Evolutionary conservation across 2,329 filamentous ascomycete species (phyloP).

Genomic region (Aspergillus sp.): DNA sequence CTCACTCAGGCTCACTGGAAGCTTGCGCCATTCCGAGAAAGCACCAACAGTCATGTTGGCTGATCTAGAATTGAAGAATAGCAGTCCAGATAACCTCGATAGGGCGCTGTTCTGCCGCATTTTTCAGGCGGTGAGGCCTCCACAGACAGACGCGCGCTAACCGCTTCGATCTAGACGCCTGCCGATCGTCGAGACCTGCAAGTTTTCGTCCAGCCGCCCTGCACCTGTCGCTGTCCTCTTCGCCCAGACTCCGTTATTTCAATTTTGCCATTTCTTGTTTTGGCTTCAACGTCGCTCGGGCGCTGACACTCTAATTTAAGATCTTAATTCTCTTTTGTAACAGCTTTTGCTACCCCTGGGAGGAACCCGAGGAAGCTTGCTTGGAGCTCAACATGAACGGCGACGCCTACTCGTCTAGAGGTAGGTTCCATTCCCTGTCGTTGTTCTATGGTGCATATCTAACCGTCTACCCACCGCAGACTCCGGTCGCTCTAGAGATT

Average conservation of each 20-base stretch:
- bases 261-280: not conserved
- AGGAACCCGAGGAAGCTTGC: conserved; percentile 7
- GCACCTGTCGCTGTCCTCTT: conserved; percentile 8
- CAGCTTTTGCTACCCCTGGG: not conserved
- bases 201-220: conserved; percentile 25
- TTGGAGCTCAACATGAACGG: conserved; percentile 64
- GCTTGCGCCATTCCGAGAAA: conserved; percentile 74
- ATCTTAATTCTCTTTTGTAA: not conserved
- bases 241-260: not conserved
- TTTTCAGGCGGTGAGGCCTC: conserved; percentile 21
- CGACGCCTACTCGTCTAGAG: conserved; percentile 72
- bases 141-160: conserved; percentile 15
- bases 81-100: too few species aligned
- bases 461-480: conserved; percentile 31
- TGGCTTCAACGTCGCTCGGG: not conserved
- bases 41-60: conserved; percentile 36
- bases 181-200: conserved; percentile 20
- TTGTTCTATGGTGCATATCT: conserved; percentile 27
- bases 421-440: conserved; percentile 41
- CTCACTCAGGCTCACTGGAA: conserved; percentile 75
- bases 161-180: conserved; percentile 10
- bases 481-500: conserved; percentile 47
- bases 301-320: not conserved
- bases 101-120: conserved; percentile 18
- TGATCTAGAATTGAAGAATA: not conserved